Evolutionary conservation across 257 asterid species (phyloP), one percentile per base, ranked within the genome.

Genomic region (Misopates orontium): DNA sequence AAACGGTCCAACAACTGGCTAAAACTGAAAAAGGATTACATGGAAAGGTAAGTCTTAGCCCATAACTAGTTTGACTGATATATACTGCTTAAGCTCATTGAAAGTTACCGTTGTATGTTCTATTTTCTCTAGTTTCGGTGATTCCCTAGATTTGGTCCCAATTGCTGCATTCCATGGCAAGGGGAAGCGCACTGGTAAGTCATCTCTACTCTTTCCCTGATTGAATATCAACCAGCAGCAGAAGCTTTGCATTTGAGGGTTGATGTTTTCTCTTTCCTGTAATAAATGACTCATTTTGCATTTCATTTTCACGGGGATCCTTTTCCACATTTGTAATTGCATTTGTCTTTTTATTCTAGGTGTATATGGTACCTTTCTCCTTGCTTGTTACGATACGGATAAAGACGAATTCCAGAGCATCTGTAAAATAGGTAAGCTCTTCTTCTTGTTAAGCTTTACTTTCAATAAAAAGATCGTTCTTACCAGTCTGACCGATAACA

Each of bases 71-170:
- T 72, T 70, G 36, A 21, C 64, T 74, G 22, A 20, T 36, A 52
- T 23, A 10, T 39, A 51, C 21, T 59, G 60, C 56, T 44, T 69
- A 49, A 62, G 66, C 74, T 61, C 45, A 47, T 56, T 39, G 39
- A 36, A 56, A 45, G 59, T 24, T 77, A 45, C 45, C 14, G 15
- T 66, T 17, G 22, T 62, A 52, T 40, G 45, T 61, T n/a, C 23
- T 28, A 28, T 75, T 55, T 59, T 70, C 64, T 80, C 70, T 91
- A 94, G 98, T 69, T 78, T 85, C 69, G 98, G 96, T 4, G 99
- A 94, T 81, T 94, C 98, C 0, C 72, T 94, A 70, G 99, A 94
- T 81, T 80, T 94, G 91, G 98, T 88, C 41, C 99, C 96, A n/a
- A 88, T 90, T 75, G 99, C 90, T 56, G 98, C 95, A 73, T 94